Base-by-base conservation (phyloP, 108 stramenopile species). In the Aureococcus anophagefferens region DNA sequence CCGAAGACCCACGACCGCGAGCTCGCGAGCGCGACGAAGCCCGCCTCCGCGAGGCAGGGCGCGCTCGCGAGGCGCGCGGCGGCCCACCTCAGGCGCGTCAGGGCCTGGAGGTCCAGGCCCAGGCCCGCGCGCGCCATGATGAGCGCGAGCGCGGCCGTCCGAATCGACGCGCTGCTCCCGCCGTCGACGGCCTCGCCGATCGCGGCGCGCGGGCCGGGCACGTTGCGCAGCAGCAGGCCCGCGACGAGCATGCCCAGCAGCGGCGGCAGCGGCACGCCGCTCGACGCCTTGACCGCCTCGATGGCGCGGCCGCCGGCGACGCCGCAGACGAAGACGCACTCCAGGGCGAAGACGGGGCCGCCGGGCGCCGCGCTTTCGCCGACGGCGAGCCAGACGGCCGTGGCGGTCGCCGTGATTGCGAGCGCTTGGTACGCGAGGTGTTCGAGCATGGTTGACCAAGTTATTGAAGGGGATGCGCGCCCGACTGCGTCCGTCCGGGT, bases 41-140 rank as follows among this genome's bases (percentile, higher is more conserved):
- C 11, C 1, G 84, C 80, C 67, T 81, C 80, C 21, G 67, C 30
- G 30, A 79, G 21, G 59, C 71, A 75, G 40, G 80, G 80, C 7
- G 76, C 9, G 33, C 35, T 37, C 16, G 84, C 79, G 46, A 84
- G 73, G 21, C 80, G 63, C 29, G 79, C 32, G 4, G 78, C 72
- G 5, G 74, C 66, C 33, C 35, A 30, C 35, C 75, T 65, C 0
- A 69, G 31, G 45, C 76, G 66, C 67, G 21, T 25, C 30, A 84
- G 68, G 0, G 68, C 62, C 35, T 65, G 28, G 25, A 76, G 13
- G 66, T 84, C 65, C 7, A 84, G 63, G 62, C 80, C 79, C 7
- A 84, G 70, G 7, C 80, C 77, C 21, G 78, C 73, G 16, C 80
- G 70, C 32, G 76, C 33, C 16, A 84, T 70, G 30, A 84, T 81